A percentile compares a stretch with the other conserved stretches of the same genome.
phyloP scores from a whole-genome alignment of 805 yeast genomes.

The Peterozyma toletana region DNA sequence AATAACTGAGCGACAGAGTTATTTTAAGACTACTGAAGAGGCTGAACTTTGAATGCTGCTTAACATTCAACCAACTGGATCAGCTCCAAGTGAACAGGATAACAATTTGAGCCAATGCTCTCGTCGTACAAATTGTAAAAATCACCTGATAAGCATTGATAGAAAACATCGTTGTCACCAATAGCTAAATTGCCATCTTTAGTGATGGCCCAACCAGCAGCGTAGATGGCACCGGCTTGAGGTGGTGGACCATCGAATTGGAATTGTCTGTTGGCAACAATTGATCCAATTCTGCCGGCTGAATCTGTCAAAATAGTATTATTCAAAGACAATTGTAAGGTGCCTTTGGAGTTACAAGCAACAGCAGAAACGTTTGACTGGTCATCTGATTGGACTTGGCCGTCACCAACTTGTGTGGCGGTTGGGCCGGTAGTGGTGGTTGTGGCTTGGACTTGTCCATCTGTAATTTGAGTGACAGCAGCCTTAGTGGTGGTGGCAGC shows the following conservation, averaged over 20 bases:
- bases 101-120: constrained; percentile 54
- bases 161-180: constrained; percentile 55
- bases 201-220: constrained; percentile 56
- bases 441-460: constrained; percentile 37
- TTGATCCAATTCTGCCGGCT: constrained; percentile 65
- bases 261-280: constrained; percentile 77
- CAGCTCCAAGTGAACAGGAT: constrained; percentile 51
- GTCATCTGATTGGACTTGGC: constrained; percentile 21
- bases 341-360: constrained; percentile 21
- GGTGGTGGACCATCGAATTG: constrained; percentile 79
- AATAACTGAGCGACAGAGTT: too few relatives aligned
- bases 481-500: constrained; percentile 22
- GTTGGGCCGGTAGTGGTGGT: constrained; percentile 14
- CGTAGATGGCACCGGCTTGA: constrained; percentile 67
- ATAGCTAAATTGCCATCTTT: constrained; percentile 54
- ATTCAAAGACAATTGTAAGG: constrained; percentile 50
- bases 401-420: constrained; percentile 28
- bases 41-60: not conserved
- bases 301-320: constrained; percentile 47
- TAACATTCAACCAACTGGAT: constrained; percentile 52
- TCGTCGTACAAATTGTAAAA: constrained; percentile 76
- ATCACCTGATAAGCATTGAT: constrained; percentile 68
- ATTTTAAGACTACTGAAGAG: too few relatives aligned
- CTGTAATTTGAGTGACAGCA: constrained; percentile 34
- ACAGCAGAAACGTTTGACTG: not conserved